phyloP scores from a whole-genome alignment of 75 land plant genomes.

The Azolla pinnata region DNA sequence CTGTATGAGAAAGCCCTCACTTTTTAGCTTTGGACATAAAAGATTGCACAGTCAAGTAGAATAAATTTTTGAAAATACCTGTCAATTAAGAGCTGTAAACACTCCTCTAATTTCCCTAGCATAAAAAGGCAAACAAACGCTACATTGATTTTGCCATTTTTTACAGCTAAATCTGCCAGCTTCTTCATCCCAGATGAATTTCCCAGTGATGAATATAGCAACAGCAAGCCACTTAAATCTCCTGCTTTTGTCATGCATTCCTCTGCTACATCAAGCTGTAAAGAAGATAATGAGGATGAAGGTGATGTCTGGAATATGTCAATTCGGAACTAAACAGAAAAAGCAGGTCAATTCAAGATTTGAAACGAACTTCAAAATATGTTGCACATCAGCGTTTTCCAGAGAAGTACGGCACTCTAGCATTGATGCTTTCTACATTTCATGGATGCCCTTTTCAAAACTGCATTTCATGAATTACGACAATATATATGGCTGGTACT shows the following conservation, averaged over 20 bases:
- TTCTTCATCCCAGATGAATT: constrained; percentile 74
- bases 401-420: too few relatives aligned
- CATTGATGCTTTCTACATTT: too few relatives aligned
- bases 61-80: constrained; percentile 37
- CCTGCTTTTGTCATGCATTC: constrained; percentile 68
- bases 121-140: constrained; percentile 82
- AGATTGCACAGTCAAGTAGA: background rate
- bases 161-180: constrained; percentile 62
- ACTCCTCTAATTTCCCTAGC: constrained; percentile 84
- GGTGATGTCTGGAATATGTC: too few relatives aligned
- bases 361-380: too few relatives aligned
- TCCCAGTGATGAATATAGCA: constrained; percentile 86
- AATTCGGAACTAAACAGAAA: too few relatives aligned
- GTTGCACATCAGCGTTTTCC: too few relatives aligned
- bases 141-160: constrained; percentile 90
- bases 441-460: too few relatives aligned
- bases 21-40: background rate
- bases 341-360: too few relatives aligned
- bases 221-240: constrained; percentile 87
- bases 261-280: constrained; percentile 94
- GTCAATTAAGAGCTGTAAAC: constrained; percentile 70
- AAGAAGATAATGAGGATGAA: too few relatives aligned
- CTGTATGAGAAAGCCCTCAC: constrained; percentile 11
- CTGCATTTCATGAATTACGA: too few relatives aligned
- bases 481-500: too few relatives aligned